Evolutionary conservation across 2,329 filamentous ascomycete species (phyloP).

Genomic region (Macrophomina phaseolina): DNA sequence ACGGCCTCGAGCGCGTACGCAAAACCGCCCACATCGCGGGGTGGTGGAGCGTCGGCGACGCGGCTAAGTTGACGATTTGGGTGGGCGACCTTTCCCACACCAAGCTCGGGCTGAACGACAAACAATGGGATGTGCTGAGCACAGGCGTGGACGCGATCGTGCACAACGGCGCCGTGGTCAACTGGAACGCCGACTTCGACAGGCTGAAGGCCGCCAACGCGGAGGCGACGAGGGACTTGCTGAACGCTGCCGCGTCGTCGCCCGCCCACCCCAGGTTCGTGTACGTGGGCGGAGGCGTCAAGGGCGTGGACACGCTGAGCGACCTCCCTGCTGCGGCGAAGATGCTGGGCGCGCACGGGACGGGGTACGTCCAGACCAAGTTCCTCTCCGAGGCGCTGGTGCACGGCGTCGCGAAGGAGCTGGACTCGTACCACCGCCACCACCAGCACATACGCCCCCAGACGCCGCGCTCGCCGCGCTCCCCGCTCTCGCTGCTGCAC

Average conservation of each 20-base stretch:
- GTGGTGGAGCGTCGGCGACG: background rate
- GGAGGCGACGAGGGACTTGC: background rate
- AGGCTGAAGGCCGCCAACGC: background rate
- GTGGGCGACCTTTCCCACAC: background rate
- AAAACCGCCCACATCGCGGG: background rate
- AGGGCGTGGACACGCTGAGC: background rate
- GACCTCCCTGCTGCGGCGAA: background rate
- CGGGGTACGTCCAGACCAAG: background rate
- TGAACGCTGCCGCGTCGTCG: background rate
- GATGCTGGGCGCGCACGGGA: background rate
- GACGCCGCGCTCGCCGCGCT: background rate
- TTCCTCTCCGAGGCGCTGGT: background rate
- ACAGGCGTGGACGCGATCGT: background rate
- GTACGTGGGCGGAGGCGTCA: background rate
- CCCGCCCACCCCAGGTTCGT: slow-evolving; percentile 2
- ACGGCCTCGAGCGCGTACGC: background rate
- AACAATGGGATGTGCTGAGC: background rate
- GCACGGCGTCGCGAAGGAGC: background rate
- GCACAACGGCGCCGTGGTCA: background rate
- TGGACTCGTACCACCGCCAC: background rate
- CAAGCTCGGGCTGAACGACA: background rate
- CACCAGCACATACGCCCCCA: background rate
- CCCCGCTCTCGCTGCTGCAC: background rate
- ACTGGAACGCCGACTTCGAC: slow-evolving; percentile 7
- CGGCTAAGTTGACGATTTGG: background rate